phyloP scores from a whole-genome alignment of 2,329 filamentous ascomycete genomes.

The Paecilomyces niveus region DNA sequence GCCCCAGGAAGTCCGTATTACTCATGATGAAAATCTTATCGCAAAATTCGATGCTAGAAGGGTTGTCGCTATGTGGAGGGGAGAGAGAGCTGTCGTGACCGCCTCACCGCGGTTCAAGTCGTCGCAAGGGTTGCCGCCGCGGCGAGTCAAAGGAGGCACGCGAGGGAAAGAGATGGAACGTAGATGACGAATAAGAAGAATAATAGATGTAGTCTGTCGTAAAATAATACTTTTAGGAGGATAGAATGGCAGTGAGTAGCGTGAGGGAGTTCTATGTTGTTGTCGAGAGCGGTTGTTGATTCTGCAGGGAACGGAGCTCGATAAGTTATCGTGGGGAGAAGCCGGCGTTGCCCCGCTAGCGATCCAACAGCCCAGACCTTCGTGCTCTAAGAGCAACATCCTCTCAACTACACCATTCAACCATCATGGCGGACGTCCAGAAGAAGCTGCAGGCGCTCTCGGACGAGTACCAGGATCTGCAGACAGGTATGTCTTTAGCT shows the following conservation, averaged over 20 bases:
- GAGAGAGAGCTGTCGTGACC: not conserved
- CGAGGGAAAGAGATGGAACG: not conserved
- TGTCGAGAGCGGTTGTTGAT: slow-evolving; percentile 1
- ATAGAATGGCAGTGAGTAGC: not conserved
- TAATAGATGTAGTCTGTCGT: not conserved
- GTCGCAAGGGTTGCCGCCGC: slow-evolving; percentile 3
- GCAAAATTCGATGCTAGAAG: slow-evolving; percentile 1
- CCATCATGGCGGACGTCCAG: slow-evolving; percentile 62
- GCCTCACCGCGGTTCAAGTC: not conserved
- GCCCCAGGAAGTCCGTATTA: slow-evolving; percentile 92
- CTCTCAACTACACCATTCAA: not conserved
- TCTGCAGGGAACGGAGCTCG: not conserved
- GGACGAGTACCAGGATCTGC: slow-evolving; percentile 79
- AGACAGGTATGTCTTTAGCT: slow-evolving; percentile 56
- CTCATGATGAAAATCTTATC: slow-evolving; percentile 60
- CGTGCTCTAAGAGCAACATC: not conserved
- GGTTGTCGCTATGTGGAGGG: slow-evolving; percentile 1
- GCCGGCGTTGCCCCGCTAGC: slow-evolving; percentile 7
- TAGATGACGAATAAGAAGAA: not conserved
- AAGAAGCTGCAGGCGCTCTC: slow-evolving; percentile 73
- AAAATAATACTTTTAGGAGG: not conserved
- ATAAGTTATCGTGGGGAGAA: not conserved
- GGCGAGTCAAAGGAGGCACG: not conserved
- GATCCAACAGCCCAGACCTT: not conserved
- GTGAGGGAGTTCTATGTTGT: not conserved